Percentiles rank a stretch among this genome's conserved stretches.
These are phyloP conservation scores for Alternaria brassicicola DNA, from an alignment of 2,329 filamentous ascomycete species.

Conservation along the genomic window DNA sequence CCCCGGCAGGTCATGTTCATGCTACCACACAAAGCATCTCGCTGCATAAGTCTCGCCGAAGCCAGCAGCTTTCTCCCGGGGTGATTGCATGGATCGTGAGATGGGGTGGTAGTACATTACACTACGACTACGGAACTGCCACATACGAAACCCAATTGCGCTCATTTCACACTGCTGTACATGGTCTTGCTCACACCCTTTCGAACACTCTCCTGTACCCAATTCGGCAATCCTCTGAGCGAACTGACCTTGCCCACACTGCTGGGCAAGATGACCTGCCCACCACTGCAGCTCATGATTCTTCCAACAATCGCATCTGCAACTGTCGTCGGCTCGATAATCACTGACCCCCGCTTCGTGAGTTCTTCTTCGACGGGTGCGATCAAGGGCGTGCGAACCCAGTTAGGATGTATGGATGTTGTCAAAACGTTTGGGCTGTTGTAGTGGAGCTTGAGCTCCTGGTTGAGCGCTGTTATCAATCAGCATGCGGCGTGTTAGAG, in stretches of 20 bases:
- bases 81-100: neutral
- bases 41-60: slow-evolving; percentile 6
- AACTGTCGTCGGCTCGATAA: slow-evolving; percentile 50
- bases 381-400: slow-evolving; percentile 51
- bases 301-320: slow-evolving; percentile 51
- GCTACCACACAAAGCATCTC: slow-evolving; percentile 7
- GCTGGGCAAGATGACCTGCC: slow-evolving; percentile 50
- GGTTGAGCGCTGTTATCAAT: slow-evolving; percentile 32
- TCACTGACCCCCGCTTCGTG: slow-evolving; percentile 28
- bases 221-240: slow-evolving; percentile 55
- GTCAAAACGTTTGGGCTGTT: slow-evolving; percentile 51
- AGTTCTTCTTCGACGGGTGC: slow-evolving; percentile 41
- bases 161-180: slow-evolving; percentile 13
- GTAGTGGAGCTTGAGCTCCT: slow-evolving; percentile 50
- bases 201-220: slow-evolving; percentile 53
- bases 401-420: slow-evolving; percentile 53
- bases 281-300: slow-evolving; percentile 48
- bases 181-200: slow-evolving; percentile 26
- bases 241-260: slow-evolving; percentile 27
- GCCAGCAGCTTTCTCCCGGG: neutral
- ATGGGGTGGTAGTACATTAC: neutral
- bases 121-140: neutral
- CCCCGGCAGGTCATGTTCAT: slow-evolving; percentile 1
- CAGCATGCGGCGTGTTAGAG: slow-evolving; percentile 24
- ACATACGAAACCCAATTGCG: neutral